Evolutionary conservation across 2,329 filamentous ascomycete genomes (phyloP).

Genomic region (Arthroderma uncinatum): DNA sequence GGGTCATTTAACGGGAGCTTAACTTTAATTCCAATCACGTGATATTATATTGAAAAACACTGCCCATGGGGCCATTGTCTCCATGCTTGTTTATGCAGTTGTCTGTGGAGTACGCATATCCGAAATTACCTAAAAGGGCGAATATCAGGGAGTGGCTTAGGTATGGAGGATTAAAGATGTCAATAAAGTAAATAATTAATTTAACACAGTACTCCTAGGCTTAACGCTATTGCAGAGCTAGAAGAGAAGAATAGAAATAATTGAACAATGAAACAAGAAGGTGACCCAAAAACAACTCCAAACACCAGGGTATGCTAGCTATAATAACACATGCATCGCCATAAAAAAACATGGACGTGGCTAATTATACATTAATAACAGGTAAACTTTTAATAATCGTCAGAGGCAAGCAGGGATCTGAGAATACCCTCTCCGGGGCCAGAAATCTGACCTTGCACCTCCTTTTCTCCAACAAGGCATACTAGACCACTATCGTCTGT

Average conservation of each 20-base stretch:
- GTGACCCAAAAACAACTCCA: not conserved
- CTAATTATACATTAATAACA: slow-evolving; percentile 1
- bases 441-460: slow-evolving; percentile 59
- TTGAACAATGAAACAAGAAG: not conserved
- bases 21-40: not conserved
- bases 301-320: slow-evolving; percentile 10
- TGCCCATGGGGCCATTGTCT: not conserved
- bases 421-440: slow-evolving; percentile 42
- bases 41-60: not conserved
- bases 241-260: not conserved
- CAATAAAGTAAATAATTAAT: not conserved
- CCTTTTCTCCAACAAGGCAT: slow-evolving; percentile 68
- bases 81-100: not conserved
- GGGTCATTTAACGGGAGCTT: slow-evolving; percentile 1
- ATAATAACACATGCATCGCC: slow-evolving; percentile 4
- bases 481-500: slow-evolving; percentile 67
- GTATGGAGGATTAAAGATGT: not conserved
- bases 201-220: not conserved
- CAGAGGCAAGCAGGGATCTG: slow-evolving; percentile 26
- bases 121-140: not conserved
- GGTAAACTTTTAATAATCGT: slow-evolving; percentile 6
- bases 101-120: not conserved
- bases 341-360: not conserved
- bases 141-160: not conserved
- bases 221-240: not conserved